Evolutionary conservation across 805 yeast genomes (phyloP).

Genomic region (Candida multigemmis): DNA sequence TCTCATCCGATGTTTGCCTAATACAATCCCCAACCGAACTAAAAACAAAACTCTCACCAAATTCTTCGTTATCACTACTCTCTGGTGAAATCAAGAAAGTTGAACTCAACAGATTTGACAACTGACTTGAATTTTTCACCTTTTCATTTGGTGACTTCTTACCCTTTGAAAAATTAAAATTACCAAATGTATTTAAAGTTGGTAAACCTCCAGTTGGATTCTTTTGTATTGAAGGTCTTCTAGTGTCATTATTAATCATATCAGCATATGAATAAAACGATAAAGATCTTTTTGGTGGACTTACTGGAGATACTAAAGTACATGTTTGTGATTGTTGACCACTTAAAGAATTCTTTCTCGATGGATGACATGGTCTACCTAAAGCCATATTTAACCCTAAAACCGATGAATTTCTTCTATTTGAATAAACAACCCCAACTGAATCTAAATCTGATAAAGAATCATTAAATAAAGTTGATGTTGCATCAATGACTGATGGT

Average conservation of each 20-base stretch:
- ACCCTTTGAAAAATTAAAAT: slow-evolving; percentile 6
- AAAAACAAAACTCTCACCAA: slow-evolving; percentile 27
- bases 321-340: slow-evolving; percentile 2
- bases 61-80: slow-evolving; percentile 18
- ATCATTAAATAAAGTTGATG: slow-evolving; percentile 57
- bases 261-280: slow-evolving; percentile 75
- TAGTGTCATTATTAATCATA: slow-evolving; percentile 58
- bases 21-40: slow-evolving; percentile 32
- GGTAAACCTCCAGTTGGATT: slow-evolving; percentile 25
- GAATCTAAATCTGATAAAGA: slow-evolving; percentile 55
- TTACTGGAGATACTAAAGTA: slow-evolving; percentile 18
- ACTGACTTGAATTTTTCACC: slow-evolving; percentile 1
- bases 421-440: slow-evolving; percentile 60
- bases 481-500: slow-evolving; percentile 73
- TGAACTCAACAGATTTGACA: no score
- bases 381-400: slow-evolving; percentile 39
- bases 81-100: slow-evolving; percentile 20
- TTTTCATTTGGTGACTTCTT: slow-evolving; percentile 1
- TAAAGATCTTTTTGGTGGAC: slow-evolving; percentile 34
- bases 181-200: slow-evolving; percentile 7
- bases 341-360: slow-evolving; percentile 32
- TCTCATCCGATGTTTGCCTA: slow-evolving; percentile 29
- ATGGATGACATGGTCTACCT: slow-evolving; percentile 30
- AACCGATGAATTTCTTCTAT: slow-evolving; percentile 47
- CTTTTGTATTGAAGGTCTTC: slow-evolving; percentile 49